Evolutionary conservation across 2,329 filamentous ascomycete species (phyloP), one percentile per base, ranked within the genome.

Genomic region (Botryotinia globosa): DNA sequence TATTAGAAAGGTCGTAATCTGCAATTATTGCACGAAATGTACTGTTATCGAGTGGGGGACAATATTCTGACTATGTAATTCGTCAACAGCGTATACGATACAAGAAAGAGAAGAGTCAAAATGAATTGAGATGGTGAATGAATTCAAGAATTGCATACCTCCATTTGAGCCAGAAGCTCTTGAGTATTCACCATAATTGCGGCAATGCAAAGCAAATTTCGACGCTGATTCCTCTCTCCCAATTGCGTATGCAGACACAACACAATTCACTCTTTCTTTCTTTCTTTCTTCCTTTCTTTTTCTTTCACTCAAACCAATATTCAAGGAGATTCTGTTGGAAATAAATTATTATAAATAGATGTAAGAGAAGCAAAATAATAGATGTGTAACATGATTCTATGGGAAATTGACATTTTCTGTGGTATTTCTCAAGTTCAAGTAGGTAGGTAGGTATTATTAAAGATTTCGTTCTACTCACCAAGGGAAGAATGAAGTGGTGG

Each of bases 11-110:
- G 77, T 94, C 87, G 81, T 89, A 93, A 79, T 98, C 95, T 69
- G 85, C 88, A 8, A 89, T 85, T 67, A 98, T 92, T 6, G 93
- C 91, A 71, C 91, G 87, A 73, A 98, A 88, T 20, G 95, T 86
- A 0, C 93, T 69, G 32, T 59, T 61, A 18, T 73, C 71, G n/a
- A 73, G 65, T 32, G 71, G 71, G 34, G 71, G 71, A 69, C 71
- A 73, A 48, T 73, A 73, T 61, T 73, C 71, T 45, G 44, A 37
- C 71, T 73, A 22, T 63, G 22, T 7, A 39, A 39, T 29, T 9
- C 16, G 59, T 71, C 56, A 71, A 44, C 45, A 66, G 4, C 29
- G n/a, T 22, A 45, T 34, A 48, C 22, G 32, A 16, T 9, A 25
- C 39, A 44, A 69, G 10, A 10, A 18, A 42, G 1, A 44, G 9